Conservation (phyloP, 2,329 filamentous ascomycete genomes). For the Alternaria arbusti region DNA sequence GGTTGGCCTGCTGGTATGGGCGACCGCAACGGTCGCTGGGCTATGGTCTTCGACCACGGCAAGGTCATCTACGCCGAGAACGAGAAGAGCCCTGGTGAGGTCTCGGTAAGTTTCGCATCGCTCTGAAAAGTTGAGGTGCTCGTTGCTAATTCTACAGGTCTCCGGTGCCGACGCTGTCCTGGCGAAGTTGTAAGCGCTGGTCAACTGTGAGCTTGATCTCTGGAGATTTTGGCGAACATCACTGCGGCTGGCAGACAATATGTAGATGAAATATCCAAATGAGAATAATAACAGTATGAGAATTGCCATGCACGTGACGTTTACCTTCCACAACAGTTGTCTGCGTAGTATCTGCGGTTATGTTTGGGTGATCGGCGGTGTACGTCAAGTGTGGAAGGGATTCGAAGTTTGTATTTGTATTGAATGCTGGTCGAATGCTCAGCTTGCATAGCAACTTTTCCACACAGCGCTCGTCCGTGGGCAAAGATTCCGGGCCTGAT, state of each 20-base stretch:
- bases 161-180: slow-evolving; percentile 57
- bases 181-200: slow-evolving; percentile 51
- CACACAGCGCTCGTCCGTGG: slow-evolving; percentile 2
- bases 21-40: slow-evolving; percentile 79
- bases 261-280: not conserved
- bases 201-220: not conserved
- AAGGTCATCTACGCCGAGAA: slow-evolving; percentile 82
- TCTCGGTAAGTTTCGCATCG: slow-evolving; percentile 47
- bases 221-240: not conserved
- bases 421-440: slow-evolving; percentile 19
- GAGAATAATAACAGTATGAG: slow-evolving; percentile 1
- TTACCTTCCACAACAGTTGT: not conserved
- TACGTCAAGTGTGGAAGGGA: not conserved
- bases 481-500: not conserved
- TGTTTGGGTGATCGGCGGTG: not conserved
- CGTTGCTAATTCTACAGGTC: slow-evolving; percentile 48
- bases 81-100: slow-evolving; percentile 63
- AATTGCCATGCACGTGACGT: not conserved
- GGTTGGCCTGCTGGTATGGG: slow-evolving; percentile 74
- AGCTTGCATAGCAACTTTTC: slow-evolving; percentile 12
- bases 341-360: not conserved
- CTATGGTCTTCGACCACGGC: slow-evolving; percentile 77
- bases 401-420: slow-evolving; percentile 13
- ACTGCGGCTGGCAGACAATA: not conserved
- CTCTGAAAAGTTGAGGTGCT: not conserved